Evolutionary conservation across 2,329 filamentous ascomycete genomes (phyloP).

Genomic region (Triangularia setosa): DNA sequence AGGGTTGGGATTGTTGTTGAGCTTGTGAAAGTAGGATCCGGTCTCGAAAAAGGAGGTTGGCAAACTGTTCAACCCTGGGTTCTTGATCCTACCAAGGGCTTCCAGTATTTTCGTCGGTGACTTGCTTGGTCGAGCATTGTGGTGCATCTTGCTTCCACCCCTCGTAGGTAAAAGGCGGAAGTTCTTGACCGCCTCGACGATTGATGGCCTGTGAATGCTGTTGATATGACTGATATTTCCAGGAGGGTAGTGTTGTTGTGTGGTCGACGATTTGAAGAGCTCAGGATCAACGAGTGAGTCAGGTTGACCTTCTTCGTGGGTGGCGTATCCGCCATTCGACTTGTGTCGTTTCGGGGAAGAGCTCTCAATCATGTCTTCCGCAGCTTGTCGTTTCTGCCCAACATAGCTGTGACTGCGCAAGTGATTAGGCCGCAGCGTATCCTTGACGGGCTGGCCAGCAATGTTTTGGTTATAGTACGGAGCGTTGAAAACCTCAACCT

Average conservation of each 20-base stretch:
- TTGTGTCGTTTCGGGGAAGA: conserved; percentile 17
- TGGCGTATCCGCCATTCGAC: background rate
- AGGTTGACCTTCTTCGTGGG: background rate
- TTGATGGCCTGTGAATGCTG: conserved; percentile 14
- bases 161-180: conserved; percentile 25
- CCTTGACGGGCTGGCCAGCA: conserved; percentile 10
- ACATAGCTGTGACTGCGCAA: background rate
- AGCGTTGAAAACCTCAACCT: conserved; percentile 47
- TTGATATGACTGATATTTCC: conserved; percentile 1
- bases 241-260: background rate
- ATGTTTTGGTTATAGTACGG: conserved; percentile 42
- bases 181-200: conserved; percentile 26
- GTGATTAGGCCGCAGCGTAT: conserved; percentile 20
- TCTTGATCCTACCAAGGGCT: conserved; percentile 23
- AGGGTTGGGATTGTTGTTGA: background rate
- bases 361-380: conserved; percentile 7
- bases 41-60: conserved; percentile 25
- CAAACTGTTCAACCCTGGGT: conserved; percentile 27
- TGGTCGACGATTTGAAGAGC: conserved; percentile 4
- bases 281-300: conserved; percentile 21
- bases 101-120: conserved; percentile 21
- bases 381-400: conserved; percentile 14
- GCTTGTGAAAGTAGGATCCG: background rate
- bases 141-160: conserved; percentile 12
- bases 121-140: conserved; percentile 7